Evolutionary conservation across 2,329 filamentous ascomycete species (phyloP), one percentile per base, ranked within the genome.

Genomic region (Lecanicillium sp.): DNA sequence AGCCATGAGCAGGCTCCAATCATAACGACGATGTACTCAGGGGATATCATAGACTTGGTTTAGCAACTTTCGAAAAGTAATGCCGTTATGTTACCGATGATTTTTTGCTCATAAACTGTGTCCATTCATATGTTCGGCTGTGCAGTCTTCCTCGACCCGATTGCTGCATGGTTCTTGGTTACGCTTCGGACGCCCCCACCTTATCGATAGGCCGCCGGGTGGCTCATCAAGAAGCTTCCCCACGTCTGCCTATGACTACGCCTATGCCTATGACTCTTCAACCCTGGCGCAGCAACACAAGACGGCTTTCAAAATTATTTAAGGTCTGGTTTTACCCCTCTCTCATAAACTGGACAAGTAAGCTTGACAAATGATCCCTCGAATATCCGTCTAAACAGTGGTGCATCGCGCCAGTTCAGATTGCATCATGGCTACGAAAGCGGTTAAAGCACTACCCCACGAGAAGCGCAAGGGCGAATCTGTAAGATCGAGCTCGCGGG

Each of bases 391-490:
- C 15, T 58, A 29, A 39, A 21, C 14, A 1, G 21, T 23, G 19
- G 49, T 30, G 40, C 44, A 47, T 54, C 49, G 52, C 56, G 56
- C 56, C 42, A 49, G 53, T 55, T 54, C 56, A 51, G 14, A 44
- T 41, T 53, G 58, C 56, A 68, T 46, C 52, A 84, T 83, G 79
- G 68, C 78, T 36, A 68, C 61, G 48, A 79, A 74, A 68, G 58
- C 69, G 57, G 64, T 67, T 50, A 87, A 84, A 65, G 77, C 83
- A 61, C 78, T 83, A 50, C 77, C 80, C 33, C 83, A 88, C 60
- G 90, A 95, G 68, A 81, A 86, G 66, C 84, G 88, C 57, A 89
- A 87, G 70, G 90, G 90, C 57, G 90, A 96, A 71, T 81, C 87
- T 52, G 88, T 91, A 78, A 52, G 78, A 51, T 24, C 17, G 32